phyloP scores from a whole-genome alignment of 441 rosid genomes.

The Eutrema salsugineum region DNA sequence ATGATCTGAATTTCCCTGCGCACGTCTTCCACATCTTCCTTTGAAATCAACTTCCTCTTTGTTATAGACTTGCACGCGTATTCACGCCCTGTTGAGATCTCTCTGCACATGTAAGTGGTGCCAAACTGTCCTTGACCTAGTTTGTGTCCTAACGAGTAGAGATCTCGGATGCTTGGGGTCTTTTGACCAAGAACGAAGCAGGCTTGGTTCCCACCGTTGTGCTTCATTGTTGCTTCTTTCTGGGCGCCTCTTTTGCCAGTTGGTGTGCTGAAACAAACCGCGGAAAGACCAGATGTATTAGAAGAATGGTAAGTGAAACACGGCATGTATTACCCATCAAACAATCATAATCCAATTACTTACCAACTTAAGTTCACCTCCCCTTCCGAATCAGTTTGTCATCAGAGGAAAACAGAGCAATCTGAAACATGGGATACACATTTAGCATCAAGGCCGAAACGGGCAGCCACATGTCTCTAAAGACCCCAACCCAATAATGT shows the following conservation, averaged over 20 bases:
- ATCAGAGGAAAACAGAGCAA: conserved; percentile 46
- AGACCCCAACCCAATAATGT: background rate
- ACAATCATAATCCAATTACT: conserved; percentile 35
- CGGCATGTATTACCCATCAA: conserved; percentile 64
- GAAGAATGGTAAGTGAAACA: conserved; percentile 33
- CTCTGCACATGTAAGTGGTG: conserved; percentile 75
- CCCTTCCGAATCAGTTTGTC: conserved; percentile 37
- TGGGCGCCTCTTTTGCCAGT: conserved; percentile 28
- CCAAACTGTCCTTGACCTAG: conserved; percentile 97
- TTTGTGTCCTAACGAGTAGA: conserved; percentile 73
- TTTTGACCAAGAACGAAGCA: conserved; percentile 80
- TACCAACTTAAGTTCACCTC: conserved; percentile 25
- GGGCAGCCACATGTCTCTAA: conserved; percentile 8
- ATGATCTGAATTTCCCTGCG: conserved; percentile 95
- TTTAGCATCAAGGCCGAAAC: conserved; percentile 12
- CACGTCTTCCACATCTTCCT: conserved; percentile 94
- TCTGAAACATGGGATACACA: conserved; percentile 13
- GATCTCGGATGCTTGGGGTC: conserved; percentile 81
- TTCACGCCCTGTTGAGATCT: conserved; percentile 61
- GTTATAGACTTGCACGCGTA: conserved; percentile 95
- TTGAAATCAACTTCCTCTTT: conserved; percentile 83
- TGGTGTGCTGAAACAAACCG: conserved; percentile 42
- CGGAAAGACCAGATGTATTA: conserved; percentile 30
- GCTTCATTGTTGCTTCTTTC: conserved; percentile 64
- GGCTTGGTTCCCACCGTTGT: conserved; percentile 56